A percentile compares a stretch with the other conserved stretches of the same genome.
These are phyloP conservation scores for Fusarium multiceps DNA, from an alignment of 2,329 filamentous ascomycete species.

Conservation along the genomic window DNA sequence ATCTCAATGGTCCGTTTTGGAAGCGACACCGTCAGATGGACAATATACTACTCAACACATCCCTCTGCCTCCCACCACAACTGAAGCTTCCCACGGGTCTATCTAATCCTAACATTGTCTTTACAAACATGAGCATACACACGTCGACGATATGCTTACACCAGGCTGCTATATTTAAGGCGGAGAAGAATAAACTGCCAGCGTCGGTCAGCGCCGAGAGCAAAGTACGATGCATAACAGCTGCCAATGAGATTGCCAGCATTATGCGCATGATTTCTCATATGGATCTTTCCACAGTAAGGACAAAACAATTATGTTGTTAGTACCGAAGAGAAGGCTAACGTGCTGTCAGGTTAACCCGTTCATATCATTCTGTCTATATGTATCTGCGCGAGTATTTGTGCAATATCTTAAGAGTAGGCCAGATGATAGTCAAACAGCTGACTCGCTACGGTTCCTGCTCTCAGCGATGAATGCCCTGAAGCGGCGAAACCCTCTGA, in stretches of 20 bases:
- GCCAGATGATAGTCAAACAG: conserved; percentile 83
- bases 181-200: conserved; percentile 86
- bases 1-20: conserved; percentile 96
- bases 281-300: conserved; percentile 83
- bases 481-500: conserved; percentile 88
- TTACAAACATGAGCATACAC: conserved; percentile 96
- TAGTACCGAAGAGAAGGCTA: conserved; percentile 13
- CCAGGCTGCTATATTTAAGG: conserved; percentile 97
- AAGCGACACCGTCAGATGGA: conserved; percentile 90
- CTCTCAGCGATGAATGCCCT: conserved; percentile 90
- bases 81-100: conserved; percentile 83
- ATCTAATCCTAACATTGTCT: conserved; percentile 84
- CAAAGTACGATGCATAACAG: conserved; percentile 91
- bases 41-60: conserved; percentile 88
- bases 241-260: conserved; percentile 91
- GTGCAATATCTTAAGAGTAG: conserved; percentile 95
- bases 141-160: conserved; percentile 98
- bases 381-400: conserved; percentile 94
- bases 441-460: conserved; percentile 88
- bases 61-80: conserved; percentile 81
- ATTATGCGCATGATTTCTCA: conserved; percentile 97
- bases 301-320: conserved; percentile 48
- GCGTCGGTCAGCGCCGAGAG: conserved; percentile 85
- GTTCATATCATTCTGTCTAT: conserved; percentile 94
- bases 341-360: conserved; percentile 80